phyloP scores from a whole-genome alignment of 305 asterid genomes.

The Solanum hybrid region DNA sequence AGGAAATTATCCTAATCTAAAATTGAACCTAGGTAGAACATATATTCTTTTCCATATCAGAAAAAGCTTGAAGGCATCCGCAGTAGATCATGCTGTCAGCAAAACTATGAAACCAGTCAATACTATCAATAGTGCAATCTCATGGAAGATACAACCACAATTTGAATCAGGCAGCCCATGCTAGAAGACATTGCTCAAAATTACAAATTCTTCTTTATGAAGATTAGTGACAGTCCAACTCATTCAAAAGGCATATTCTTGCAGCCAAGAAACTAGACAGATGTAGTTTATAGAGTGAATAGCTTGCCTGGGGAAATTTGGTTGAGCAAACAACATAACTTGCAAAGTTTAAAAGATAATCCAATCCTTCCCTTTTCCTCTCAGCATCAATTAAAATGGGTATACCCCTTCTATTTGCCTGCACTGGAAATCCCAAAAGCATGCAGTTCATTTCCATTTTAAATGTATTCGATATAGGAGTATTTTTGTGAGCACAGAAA shows the following conservation, averaged over 20 bases:
- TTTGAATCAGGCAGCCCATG: not conserved
- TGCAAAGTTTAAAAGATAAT: constrained; percentile 65
- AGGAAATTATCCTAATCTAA: not conserved
- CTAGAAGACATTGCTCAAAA: not conserved
- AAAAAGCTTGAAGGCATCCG: not conserved
- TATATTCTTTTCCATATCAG: not conserved
- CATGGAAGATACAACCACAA: not conserved
- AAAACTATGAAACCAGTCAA: not conserved
- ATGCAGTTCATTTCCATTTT: constrained; percentile 26
- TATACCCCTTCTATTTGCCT: constrained; percentile 84
- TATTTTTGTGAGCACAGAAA: not conserved
- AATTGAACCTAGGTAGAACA: not conserved
- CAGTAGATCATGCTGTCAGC: not conserved
- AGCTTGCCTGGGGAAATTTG: constrained; percentile 84
- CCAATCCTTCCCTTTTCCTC: constrained; percentile 81
- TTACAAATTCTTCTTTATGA: not conserved
- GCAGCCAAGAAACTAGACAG: not conserved
- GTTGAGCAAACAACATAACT: constrained; percentile 75
- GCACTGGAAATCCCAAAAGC: constrained; percentile 64
- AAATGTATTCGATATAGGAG: not conserved
- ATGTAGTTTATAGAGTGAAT: constrained; percentile 4
- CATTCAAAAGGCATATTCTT: not conserved
- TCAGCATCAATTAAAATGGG: constrained; percentile 90
- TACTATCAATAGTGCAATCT: not conserved
- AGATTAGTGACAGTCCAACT: not conserved